Base-by-base conservation (phyloP, 257 asterid species). In the Pogostemon cablin region DNA sequence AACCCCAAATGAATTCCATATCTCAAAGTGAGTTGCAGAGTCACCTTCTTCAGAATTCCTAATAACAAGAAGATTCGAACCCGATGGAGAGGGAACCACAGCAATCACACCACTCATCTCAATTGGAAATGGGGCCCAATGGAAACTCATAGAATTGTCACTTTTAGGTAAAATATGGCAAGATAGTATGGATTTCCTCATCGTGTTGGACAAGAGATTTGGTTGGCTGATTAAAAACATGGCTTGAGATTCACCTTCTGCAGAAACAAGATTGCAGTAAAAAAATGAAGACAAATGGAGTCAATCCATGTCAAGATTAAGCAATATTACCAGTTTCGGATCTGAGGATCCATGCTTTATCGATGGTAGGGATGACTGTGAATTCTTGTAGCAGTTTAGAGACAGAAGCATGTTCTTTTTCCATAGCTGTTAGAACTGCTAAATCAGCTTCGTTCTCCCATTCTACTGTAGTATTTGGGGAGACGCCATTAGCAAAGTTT, bases 321-420 rank as follows among this genome's bases (percentile, higher is more conserved):
- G 75, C 20, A 71, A 55, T 7, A 78, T 50, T 77, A 89, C 96
- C 96, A 34, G 57, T 73, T 4, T 79, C 74, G 11, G 96, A 79
- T 53, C 72, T 75, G 79, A 89, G 83, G 65, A 93, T 78, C 99
- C 98, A 95, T 52, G 99, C 98, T 79, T 86, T 95, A 69, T 95
- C 97, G 76, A 91, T 76, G 72, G 89, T 74, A 49, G 96, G 84
- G 44, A 95, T 87, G 47, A 79, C 82, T n/a, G 88, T 76, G 68
- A 89, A 91, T 70, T 91, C 90, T 63, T 84, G 86, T 62, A 91
- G 95, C 71, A 88, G 68, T 65, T 85, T 83, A 57, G 93, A 88
- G 46, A 77, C 59, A 57, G 84, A 67, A 55, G 81, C 81, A 69
- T 79, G 84, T 66, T 89, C 96, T 75, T 86, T 90, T 71, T 81